Evolutionary conservation across 73 alveolate species (phyloP), one percentile per base, ranked within the genome.

Genomic region (Tetrahymena thermophila): DNA sequence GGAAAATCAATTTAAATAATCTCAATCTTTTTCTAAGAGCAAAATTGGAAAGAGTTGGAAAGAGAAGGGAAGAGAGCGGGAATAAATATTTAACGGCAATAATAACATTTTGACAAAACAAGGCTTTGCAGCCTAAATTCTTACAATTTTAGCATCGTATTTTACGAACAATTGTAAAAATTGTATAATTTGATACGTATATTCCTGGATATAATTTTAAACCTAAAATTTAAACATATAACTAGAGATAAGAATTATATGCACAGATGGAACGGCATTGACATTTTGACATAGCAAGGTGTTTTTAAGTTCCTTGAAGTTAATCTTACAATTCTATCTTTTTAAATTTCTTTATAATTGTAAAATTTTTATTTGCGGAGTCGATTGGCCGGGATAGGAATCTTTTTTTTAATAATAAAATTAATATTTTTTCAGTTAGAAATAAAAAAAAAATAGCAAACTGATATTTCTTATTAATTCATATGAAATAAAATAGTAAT

Each of bases 111-210:
- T 71, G 89, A 71, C 89, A 71, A 71, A 71, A 71, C 89, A 71
- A 71, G 89, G 89, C 89, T 71, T 71, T 71, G 89, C 89, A 71
- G 89, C 89, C 89, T 71, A 71, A 71, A 71, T 71, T 71, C 89
- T 71, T 71, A 71, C 89, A 71, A 71, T 71, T 71, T 71, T 71
- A 71, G 37, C 89, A 71, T 71, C 37, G 35, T 34, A 13, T 71
- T 71, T 71, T 50, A 34, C 89, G 37, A 71, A 71, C 89, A 71
- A 71, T 71, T 71, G 89, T 71, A 71, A 71, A 71, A 71, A 71
- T 71, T 31, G 35, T 4, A 23, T 28, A 23, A 1, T 71, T 71
- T 31, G 42, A 71, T 71, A 71, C 89, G 89, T 71, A 71, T 71
- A 71, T 28, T 71, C 89, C 89, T n/a, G 89, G 89, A 71, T 71